Conservation (phyloP, 768 basidiomycete genomes). For the Tulasnella sp. region DNA sequence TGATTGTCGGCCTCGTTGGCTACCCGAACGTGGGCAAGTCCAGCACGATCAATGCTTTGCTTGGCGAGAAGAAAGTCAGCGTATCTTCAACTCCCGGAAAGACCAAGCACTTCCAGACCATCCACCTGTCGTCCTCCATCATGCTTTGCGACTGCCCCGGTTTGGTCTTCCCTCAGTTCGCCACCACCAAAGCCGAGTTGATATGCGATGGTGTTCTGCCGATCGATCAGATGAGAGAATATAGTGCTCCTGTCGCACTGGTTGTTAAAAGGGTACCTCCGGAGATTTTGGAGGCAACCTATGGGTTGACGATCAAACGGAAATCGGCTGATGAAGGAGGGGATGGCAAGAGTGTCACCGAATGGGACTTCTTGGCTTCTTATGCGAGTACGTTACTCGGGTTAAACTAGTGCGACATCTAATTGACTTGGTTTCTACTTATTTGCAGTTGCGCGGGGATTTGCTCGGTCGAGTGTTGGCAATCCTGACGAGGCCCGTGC, state of each 20-base stretch:
- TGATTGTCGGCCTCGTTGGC: constrained; percentile 84
- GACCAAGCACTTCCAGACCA: constrained; percentile 99
- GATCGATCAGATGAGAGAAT: constrained; percentile 93
- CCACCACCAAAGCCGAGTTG: constrained; percentile 89
- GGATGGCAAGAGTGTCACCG: constrained; percentile 46
- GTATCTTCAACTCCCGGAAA: constrained; percentile 97
- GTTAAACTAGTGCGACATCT: background rate
- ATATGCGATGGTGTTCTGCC: constrained; percentile 95
- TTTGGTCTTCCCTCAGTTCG: constrained; percentile 96
- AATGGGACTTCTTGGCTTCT: constrained; percentile 71
- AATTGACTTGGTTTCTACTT: background rate
- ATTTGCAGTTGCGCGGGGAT: constrained; percentile 82
- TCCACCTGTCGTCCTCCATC: constrained; percentile 79
- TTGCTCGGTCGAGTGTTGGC: constrained; percentile 85
- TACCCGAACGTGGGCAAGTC: constrained; percentile 99
- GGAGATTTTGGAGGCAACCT: constrained; percentile 76
- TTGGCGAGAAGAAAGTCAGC: constrained; percentile 95
- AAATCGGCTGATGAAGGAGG: constrained; percentile 70
- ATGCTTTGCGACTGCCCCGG: constrained; percentile 96
- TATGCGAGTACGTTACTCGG: constrained; percentile 70
- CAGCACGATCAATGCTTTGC: constrained; percentile 89
- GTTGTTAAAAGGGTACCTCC: constrained; percentile 69
- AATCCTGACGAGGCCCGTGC: constrained; percentile 95
- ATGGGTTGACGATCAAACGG: constrained; percentile 68
- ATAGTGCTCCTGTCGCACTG: constrained; percentile 72